Conservation (phyloP, 2,329 filamentous ascomycete genomes). For the Ceratocystis huliohia region DNA sequence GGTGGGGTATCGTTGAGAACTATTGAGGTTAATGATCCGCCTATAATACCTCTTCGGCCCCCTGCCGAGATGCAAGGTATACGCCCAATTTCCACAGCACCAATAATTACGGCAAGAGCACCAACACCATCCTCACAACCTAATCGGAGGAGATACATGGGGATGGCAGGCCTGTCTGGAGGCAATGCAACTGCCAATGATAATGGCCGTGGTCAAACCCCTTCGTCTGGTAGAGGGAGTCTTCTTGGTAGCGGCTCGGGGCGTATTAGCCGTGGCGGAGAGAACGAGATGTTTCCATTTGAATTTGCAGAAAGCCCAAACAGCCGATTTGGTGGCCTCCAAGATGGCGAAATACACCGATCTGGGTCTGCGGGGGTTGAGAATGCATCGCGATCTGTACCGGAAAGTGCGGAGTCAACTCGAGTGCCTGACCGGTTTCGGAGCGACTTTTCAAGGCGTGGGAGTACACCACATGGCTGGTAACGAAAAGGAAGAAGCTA, state of each 20-base stretch:
- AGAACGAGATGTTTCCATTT: slow-evolving; percentile 18
- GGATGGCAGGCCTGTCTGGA: slow-evolving; percentile 28
- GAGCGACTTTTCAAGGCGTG: slow-evolving; percentile 2
- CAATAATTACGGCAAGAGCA: slow-evolving; percentile 15
- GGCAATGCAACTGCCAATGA: slow-evolving; percentile 20
- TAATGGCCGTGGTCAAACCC: slow-evolving; percentile 32
- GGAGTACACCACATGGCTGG: slow-evolving; percentile 5
- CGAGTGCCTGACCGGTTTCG: background rate
- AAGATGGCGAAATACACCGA: slow-evolving; percentile 34
- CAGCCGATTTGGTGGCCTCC: slow-evolving; percentile 45
- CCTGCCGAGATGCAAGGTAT: slow-evolving; percentile 11
- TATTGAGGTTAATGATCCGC: background rate
- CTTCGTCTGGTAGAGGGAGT: slow-evolving; percentile 36
- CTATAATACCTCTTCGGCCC: slow-evolving; percentile 4
- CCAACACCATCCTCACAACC: slow-evolving; percentile 34
- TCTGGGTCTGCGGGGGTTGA: slow-evolving; percentile 30
- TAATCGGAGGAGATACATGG: slow-evolving; percentile 36
- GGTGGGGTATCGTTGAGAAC: slow-evolving; percentile 27
- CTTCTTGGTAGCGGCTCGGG: slow-evolving; percentile 25
- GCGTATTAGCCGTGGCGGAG: slow-evolving; percentile 16
- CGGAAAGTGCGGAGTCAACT: background rate
- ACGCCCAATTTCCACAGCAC: background rate
- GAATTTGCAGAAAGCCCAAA: slow-evolving; percentile 30
- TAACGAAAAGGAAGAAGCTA: background rate
- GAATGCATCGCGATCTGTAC: background rate